A percentile compares a stretch with the other conserved stretches of the same genome.
Evolutionary conservation across 148 eudicot genomes (phyloP).

Genomic region (Fallopia convolvulus): DNA sequence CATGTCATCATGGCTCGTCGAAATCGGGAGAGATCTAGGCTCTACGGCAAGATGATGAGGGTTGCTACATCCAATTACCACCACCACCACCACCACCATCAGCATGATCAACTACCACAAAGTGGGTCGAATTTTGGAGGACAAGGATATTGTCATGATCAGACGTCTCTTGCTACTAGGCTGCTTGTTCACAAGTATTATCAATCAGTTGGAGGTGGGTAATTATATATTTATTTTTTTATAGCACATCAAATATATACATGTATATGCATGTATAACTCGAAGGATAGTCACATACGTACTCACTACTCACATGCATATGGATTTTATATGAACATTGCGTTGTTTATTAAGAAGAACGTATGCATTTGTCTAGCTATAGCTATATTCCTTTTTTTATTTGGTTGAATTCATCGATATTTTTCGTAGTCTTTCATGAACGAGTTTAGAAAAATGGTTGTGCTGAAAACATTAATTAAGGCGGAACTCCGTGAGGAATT

Average conservation of each 20-base stretch:
- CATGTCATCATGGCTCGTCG: conserved; percentile 64
- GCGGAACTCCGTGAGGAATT: no score
- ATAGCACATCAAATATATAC: neutral
- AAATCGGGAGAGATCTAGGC: conserved; percentile 40
- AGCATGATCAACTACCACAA: neutral
- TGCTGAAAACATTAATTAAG: no score
- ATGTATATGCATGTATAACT: no score
- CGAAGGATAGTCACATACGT: no score
- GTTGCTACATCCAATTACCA: neutral
- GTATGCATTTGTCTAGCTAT: no score
- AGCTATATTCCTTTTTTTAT: no score
- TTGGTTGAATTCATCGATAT: no score
- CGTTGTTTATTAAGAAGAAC: no score
- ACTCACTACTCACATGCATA: no score
- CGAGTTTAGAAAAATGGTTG: no score
- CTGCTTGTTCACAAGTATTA: neutral
- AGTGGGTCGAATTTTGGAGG: neutral
- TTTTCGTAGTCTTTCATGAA: no score
- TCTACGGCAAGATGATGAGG: neutral
- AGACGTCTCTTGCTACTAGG: neutral
- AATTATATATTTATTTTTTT: neutral
- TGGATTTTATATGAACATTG: no score
- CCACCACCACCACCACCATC: neutral
- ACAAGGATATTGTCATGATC: neutral
- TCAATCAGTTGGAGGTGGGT: neutral